Base-by-base conservation (phyloP, 2,329 filamentous ascomycete species). In the Boeremia exigua region DNA sequence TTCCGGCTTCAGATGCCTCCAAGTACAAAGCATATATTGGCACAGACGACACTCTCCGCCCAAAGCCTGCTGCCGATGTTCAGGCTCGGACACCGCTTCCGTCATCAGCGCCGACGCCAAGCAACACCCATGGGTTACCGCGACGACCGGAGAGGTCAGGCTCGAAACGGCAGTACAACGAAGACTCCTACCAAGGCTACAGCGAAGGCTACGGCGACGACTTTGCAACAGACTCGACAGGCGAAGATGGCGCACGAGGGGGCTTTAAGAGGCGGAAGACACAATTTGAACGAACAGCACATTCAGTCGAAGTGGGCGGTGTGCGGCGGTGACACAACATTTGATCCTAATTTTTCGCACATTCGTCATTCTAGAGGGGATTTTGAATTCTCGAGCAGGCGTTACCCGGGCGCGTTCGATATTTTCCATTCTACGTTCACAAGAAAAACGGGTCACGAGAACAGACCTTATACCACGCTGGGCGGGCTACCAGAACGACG, bases 121-220 rank as follows among this genome's bases (percentile, higher is more conserved):
- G 72, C 33, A 76, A 74, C 8, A 23, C 19, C 19, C 63, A 75
- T 8, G 72, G 74, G 7, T 71, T 73, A n/a, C 70, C 69, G n/a
- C 65, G 69, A 49, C 81, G 89, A 50, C 86, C 88, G 30, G 86
- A 88, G 64, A 83, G 90, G 43, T 79, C 81, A 51, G 82, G 85
- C 59, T 91, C 89, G 79, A 92, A 92, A 80, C 84, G 90, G 43
- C 85, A 87, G 59, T 93, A 92, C 70, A 86, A 88, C 34, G 90
- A 93, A 61, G 84, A 82, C 65, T 90, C 87, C 66, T 93, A 85
- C 68, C 86, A 89, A 66, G 89, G 90, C 37, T 92, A 92, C 67
- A 84, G 85, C 39, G 88, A 92, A 63, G 87, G 87, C 30, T 91
- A 82, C 63, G 82, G 82, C 9, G 89, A 92, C 59, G 88, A 91